phyloP scores from a whole-genome alignment of 129 eudicot genomes.

The Artemisia tridentata region DNA sequence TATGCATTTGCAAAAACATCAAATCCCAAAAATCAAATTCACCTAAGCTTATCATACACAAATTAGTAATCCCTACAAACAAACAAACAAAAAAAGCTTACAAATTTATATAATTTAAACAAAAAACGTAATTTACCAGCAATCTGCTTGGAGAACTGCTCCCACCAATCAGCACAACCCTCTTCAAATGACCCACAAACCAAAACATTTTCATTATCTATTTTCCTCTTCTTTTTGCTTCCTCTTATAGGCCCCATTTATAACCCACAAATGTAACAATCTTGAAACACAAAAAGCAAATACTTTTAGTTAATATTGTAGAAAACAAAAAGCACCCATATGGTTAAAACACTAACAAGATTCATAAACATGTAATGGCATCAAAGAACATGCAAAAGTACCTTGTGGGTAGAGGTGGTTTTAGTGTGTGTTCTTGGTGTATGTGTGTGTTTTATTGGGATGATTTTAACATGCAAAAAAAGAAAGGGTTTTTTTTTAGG shows the following conservation, averaged over 20 bases:
- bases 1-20: conserved; percentile 37
- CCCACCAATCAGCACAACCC: conserved; percentile 74
- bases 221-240: conserved; percentile 57
- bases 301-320: conserved; percentile 20
- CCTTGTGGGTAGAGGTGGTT: conserved; percentile 14
- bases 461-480: conserved; percentile 44
- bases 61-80: conserved; percentile 22
- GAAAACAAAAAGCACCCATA: conserved; percentile 38
- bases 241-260: conserved; percentile 76
- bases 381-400: conserved; percentile 33
- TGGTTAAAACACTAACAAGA: conserved; percentile 13
- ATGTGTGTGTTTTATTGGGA: conserved; percentile 21
- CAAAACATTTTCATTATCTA: conserved; percentile 32
- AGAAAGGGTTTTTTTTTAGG: conserved; percentile 24
- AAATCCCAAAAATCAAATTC: conserved; percentile 26
- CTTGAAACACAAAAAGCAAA: conserved; percentile 35
- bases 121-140: conserved; percentile 41
- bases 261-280: conserved; percentile 39
- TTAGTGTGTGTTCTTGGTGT: conserved; percentile 27
- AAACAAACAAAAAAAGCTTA: conserved; percentile 19
- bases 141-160: conserved; percentile 51
- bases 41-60: conserved; percentile 21
- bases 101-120: background rate
- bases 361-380: conserved; percentile 27
- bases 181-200: conserved; percentile 60